Base-by-base conservation (phyloP, 2,329 filamentous ascomycete species). In the Remersonia thermophila region DNA sequence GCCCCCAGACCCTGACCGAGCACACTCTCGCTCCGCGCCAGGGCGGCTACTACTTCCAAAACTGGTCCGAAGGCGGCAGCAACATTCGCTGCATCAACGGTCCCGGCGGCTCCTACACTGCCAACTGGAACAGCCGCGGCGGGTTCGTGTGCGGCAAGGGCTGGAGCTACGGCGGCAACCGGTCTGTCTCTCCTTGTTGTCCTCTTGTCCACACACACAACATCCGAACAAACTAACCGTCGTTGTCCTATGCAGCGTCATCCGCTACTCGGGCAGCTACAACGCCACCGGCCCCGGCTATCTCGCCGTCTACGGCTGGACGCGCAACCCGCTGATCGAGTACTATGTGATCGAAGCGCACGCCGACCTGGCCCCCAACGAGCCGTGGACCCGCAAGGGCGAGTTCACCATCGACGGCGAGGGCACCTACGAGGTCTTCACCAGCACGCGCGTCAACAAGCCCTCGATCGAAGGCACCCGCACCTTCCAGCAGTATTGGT, bases 71-170 rank as follows among this genome's bases (percentile, higher is more conserved):
- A 35, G 60, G 61, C 1, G 54, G 53, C 28, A 59, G 57, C 33
- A 55, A 52, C 32, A 58, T 61, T 30, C 52, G 45, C 26, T 67
- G 64, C 46, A 56, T 43, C 35, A 66, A 67, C 39, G 58, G 59
- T 13, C 42, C 42, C 9, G 55, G 52, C 2, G 63, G 62, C 3
- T 47, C 51, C 16, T 69, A 67, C 53, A 55, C 48, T 3, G 60
- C 62, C 1, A 55, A 47, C 30, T 70, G 65, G 66, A 55, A 47
- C 32, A 58, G 60, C 43, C 52, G 47, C 27, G 68, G 67, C 27
- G 69, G 72, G 48, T 71, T 73, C 32, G 69, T 73, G 13, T 69
- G 61, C 42, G 72, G 71, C 20, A 75, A 75, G 49, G 72, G 72
- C 14, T 76, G 72, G 71, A 63, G 60, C 38, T 61, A 67, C 11